These are phyloP conservation scores for Citrus australasica DNA, from an alignment of 345 rosid genomes.

Conservation along the genomic window DNA sequence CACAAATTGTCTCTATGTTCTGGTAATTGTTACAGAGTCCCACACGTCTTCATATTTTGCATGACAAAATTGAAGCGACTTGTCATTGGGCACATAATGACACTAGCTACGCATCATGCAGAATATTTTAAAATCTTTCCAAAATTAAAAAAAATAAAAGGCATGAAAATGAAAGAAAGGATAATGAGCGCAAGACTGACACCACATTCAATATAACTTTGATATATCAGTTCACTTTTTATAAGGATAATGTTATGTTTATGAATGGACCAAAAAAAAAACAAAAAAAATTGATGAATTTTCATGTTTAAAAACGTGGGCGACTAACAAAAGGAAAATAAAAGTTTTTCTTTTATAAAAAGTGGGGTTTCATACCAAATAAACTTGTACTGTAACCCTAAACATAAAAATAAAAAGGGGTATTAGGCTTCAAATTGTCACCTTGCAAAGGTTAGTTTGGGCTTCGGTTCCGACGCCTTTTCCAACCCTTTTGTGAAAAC, in stretches of 20 bases:
- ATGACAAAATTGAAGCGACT: background rate
- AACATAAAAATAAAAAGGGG: too few relatives aligned
- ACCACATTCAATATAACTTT: background rate
- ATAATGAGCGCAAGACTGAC: background rate
- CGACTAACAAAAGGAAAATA: too few relatives aligned
- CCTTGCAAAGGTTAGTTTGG: too few relatives aligned
- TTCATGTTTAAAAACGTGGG: too few relatives aligned
- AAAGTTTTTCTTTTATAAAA: too few relatives aligned
- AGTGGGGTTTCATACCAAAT: too few relatives aligned
- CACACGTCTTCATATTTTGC: background rate
- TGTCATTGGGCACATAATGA: background rate
- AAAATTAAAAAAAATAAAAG: background rate
- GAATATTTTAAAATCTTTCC: background rate
- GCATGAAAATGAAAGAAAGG: background rate
- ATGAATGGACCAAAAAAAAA: background rate
- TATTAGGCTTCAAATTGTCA: too few relatives aligned
- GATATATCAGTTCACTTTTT: background rate
- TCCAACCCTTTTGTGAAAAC: too few relatives aligned
- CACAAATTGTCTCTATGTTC: background rate
- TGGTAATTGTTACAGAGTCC: background rate
- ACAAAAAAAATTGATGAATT: too few relatives aligned
- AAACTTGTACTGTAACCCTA: too few relatives aligned
- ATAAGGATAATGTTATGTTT: background rate
- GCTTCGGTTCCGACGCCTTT: too few relatives aligned
- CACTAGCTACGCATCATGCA: background rate